Conservation (phyloP, 2,329 filamentous ascomycete genomes). For the Penicillium sp. region DNA sequence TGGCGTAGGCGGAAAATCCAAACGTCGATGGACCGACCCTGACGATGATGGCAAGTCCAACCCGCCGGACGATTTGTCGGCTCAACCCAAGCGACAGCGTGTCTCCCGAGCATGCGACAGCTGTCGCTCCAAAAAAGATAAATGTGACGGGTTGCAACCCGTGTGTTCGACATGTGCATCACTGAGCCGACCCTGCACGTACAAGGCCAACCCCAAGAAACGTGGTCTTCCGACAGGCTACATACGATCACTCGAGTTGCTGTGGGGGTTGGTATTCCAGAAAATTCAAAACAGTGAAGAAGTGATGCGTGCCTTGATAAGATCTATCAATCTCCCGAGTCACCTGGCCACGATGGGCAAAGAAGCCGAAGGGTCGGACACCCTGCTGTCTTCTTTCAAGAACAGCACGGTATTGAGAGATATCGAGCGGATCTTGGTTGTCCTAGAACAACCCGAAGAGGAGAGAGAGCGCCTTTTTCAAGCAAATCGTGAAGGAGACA, state of each 20-base stretch:
- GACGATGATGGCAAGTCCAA: conserved; percentile 31
- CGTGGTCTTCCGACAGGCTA: conserved; percentile 78
- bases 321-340: conserved; percentile 42
- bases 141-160: conserved; percentile 68
- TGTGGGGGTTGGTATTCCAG: conserved; percentile 65
- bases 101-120: conserved; percentile 69
- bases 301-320: conserved; percentile 56
- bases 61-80: conserved; percentile 25
- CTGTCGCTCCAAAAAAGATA: conserved; percentile 66
- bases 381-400: conserved; percentile 61
- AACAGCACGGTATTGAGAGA: conserved; percentile 61
- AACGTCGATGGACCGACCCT: conserved; percentile 30
- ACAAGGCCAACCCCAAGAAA: conserved; percentile 71
- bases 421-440: conserved; percentile 61
- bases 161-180: conserved; percentile 65
- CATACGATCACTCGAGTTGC: conserved; percentile 68
- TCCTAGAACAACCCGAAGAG: conserved; percentile 36
- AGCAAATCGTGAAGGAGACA: conserved; percentile 23
- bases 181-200: conserved; percentile 65
- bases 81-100: conserved; percentile 57
- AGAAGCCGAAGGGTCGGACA: conserved; percentile 51
- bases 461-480: conserved; percentile 34
- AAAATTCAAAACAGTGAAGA: conserved; percentile 60
- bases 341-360: conserved; percentile 39
- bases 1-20: conserved; percentile 29